Base-by-base conservation (phyloP, 2,329 filamentous ascomycete species). In the Fusarium sp. region DNA sequence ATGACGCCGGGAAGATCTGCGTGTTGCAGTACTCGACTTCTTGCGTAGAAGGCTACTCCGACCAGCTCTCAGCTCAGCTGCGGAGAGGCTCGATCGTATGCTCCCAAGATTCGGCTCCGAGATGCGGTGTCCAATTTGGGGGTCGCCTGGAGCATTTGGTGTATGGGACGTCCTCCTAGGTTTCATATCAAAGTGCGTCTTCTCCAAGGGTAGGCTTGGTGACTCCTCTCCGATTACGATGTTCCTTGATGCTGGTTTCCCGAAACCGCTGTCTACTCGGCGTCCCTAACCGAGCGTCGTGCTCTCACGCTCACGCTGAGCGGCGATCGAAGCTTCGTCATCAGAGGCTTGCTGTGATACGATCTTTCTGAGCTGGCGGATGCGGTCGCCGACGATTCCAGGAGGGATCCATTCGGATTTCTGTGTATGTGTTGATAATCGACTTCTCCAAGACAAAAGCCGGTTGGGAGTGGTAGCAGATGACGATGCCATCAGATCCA, bases 331-430 rank as follows among this genome's bases (percentile, higher is more conserved):
- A 20, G 31, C 31, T 20, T 60, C 64, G 7, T 62, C 69, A 10
- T 69, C 54, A 6, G 42, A 37, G 22, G 52, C 34, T 27, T 71
- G 64, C 38, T 74, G 57, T 38, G 72, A 70, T 8, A 70, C 73
- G 4, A 79, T 72, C 5, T 70, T 77, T 24, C 74, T 75, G 35
- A 82, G 73, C 37, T 78, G 77, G 42, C 76, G 78, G 59, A 81
- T 78, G 38, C 80, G 80, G 31, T 78, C 69, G 27, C 74, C 63
- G 24, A 82, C 79, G 38, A 80, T 77, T 22, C 79, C 80, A 3
- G 71, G 64, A 6, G 77, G 79, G 56, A 79, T 67, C 40, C 68
- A 42, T 60, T 70, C 69, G 38, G 62, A 31, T 58, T 70, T 47
- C 52, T 73, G 38, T 35, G 45, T 67, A 24, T 61, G 72, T 31